Evolutionary conservation across 352 stramenopile genomes (phyloP).

Genomic region (Pythium scleroteichum): DNA sequence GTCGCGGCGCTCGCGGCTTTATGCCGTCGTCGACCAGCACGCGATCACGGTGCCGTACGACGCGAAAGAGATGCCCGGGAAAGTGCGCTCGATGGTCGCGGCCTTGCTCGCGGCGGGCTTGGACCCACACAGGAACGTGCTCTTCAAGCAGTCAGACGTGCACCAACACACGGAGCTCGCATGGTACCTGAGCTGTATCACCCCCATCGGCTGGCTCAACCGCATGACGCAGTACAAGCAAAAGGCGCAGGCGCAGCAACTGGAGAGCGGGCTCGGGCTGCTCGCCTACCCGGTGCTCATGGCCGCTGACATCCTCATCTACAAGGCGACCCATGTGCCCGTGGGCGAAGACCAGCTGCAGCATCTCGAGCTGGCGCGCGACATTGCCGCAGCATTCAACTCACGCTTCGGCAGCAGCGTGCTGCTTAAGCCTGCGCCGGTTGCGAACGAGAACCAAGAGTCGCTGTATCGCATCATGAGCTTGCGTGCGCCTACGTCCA

Average conservation of each 20-base stretch:
- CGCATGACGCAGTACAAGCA: slow-evolving; percentile 99
- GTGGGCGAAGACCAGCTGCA: slow-evolving; percentile 98
- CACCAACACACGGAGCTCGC: slow-evolving; percentile 93
- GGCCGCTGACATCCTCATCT: slow-evolving; percentile 99
- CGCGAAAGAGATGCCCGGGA: slow-evolving; percentile 81
- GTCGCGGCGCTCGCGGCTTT: slow-evolving; percentile 36
- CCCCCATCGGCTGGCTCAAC: slow-evolving; percentile 97
- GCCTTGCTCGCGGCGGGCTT: slow-evolving; percentile 94
- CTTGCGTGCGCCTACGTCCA: slow-evolving; percentile 94
- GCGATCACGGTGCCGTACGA: slow-evolving; percentile 98
- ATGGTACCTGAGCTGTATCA: slow-evolving; percentile 98
- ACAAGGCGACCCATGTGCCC: slow-evolving; percentile 96
- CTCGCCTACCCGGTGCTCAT: slow-evolving; percentile 99
- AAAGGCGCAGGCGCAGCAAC: slow-evolving; percentile 89
- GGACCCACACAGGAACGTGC: slow-evolving; percentile 65
- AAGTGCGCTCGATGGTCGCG: slow-evolving; percentile 91
- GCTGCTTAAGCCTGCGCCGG: slow-evolving; percentile 58
- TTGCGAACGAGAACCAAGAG: slow-evolving; percentile 40
- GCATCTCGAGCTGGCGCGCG: slow-evolving; percentile 98
- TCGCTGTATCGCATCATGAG: slow-evolving; percentile 95
- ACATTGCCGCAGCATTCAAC: slow-evolving; percentile 97
- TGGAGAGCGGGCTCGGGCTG: slow-evolving; percentile 88
- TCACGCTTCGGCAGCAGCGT: slow-evolving; percentile 88
- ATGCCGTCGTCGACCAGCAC: slow-evolving; percentile 96
- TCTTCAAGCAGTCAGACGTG: slow-evolving; percentile 87